Conservation (phyloP, 202 grass and related monocot species). For the Elaeis oleifera region DNA sequence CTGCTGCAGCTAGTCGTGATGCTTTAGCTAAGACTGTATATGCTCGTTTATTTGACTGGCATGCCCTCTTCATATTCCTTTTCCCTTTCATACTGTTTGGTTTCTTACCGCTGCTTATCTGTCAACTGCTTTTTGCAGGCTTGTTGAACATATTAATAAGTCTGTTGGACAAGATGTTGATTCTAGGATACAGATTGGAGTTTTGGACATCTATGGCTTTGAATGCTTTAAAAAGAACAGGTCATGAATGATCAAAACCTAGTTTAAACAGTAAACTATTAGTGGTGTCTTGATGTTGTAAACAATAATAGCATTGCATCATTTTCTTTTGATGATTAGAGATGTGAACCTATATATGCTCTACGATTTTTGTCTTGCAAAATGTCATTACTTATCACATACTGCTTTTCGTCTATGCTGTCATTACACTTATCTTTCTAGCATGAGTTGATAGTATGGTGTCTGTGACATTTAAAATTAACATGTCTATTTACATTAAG, state of each 20-base stretch:
- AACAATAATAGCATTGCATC: no score
- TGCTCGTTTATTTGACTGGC: slow-evolving; percentile 83
- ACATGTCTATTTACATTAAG: no score
- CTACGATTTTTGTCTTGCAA: no score
- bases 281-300: no score
- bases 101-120: not conserved
- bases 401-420: no score
- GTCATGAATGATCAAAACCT: slow-evolving; percentile 17
- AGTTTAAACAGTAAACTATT: no score
- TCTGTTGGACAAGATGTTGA: not conserved
- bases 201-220: not conserved
- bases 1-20: slow-evolving; percentile 57
- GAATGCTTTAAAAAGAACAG: slow-evolving; percentile 73
- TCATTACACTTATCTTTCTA: no score
- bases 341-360: no score
- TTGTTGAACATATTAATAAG: not conserved
- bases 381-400: no score
- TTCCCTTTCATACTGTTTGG: slow-evolving; percentile 1
- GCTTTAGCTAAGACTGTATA: slow-evolving; percentile 80
- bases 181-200: not conserved
- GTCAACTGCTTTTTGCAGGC: not conserved
- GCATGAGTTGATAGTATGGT: no score
- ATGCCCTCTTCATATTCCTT: slow-evolving; percentile 4
- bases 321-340: no score
- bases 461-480: no score